Base-by-base conservation (phyloP, 306 rosid species). In the Vigna angularis region DNA sequence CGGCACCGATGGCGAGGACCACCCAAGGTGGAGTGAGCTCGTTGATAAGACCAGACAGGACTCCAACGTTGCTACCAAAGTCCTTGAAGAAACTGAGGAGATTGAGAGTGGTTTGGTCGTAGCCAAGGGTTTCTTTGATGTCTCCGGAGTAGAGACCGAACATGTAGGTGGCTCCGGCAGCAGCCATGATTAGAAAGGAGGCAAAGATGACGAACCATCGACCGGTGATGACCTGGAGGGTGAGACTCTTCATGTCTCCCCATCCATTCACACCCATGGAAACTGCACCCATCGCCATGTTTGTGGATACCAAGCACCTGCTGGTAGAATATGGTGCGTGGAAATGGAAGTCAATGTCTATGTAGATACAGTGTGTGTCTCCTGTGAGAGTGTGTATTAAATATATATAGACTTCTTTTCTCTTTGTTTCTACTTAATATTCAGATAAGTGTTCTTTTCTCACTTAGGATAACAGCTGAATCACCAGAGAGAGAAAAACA, bases 151-250 rank as follows among this genome's bases (percentile, higher is more conserved):
- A 94, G 4, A 88, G 71, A 6, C 86, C 91, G 45, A 94, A 94
- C 95, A 92, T 86, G 88, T 92, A 94, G 74, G 95, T 90, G 55
- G 95, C 90, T 9, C 98, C 98, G 26, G 96, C 89, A 0, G 85
- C 91, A 6, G 96, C 72, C 98, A 92, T 92, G 80, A 94, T 78
- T 18, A 90, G 76, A 16, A 92, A 89, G 13, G 92, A 88, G 11
- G 91, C 91, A 12, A 92, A 94, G 15, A 94, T 72, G 64, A 89
- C 57, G 79, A 94, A 91, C 97, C 98, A 89, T 4, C 97, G 87
- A 9, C 98, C 93, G 6, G 75, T 76, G 49, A 92, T 48, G 32
- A 88, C 81, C 34, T 90, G 93, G 40, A 72, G 14, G 14, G 79
- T 32, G n/a, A 93, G 45, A 66, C 66, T 50, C 74, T 70, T 90